Conservation (phyloP, 805 yeast genomes). For the Candida stauntonica region DNA sequence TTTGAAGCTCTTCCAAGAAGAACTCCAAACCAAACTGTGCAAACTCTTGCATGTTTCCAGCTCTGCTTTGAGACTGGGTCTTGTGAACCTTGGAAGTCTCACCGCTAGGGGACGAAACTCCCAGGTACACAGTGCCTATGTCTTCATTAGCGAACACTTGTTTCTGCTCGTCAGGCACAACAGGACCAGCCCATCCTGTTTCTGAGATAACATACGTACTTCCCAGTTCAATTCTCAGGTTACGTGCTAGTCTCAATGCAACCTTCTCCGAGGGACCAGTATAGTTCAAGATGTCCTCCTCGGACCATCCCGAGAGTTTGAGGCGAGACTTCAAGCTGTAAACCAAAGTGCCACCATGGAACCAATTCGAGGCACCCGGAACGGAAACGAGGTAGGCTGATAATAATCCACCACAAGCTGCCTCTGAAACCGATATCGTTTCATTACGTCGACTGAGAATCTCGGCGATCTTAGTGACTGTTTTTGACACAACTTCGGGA, state of each 20-base stretch:
- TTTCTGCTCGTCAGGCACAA: constrained; percentile 35
- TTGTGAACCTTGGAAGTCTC: constrained; percentile 41
- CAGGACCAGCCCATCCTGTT: constrained; percentile 86
- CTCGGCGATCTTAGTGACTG: constrained; percentile 55
- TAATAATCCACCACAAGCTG: constrained; percentile 85
- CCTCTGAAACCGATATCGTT: constrained; percentile 78
- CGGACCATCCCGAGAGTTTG: constrained; percentile 74
- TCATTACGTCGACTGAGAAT: constrained; percentile 48
- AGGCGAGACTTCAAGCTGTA: constrained; percentile 73
- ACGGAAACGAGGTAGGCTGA: constrained; percentile 77
- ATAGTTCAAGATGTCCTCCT: constrained; percentile 61
- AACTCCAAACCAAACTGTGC: constrained; percentile 64
- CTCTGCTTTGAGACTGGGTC: constrained; percentile 50
- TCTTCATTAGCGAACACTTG: constrained; percentile 29
- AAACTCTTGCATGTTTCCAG: constrained; percentile 70
- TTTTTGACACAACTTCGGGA: constrained; percentile 45
- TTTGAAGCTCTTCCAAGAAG: constrained; percentile 45
- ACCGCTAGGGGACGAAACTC: constrained; percentile 61
- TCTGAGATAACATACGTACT: constrained; percentile 79
- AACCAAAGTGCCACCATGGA: constrained; percentile 78
- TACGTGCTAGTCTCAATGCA: constrained; percentile 72
- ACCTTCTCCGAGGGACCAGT: constrained; percentile 81
- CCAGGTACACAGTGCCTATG: constrained; percentile 69
- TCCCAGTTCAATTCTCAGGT: constrained; percentile 74
- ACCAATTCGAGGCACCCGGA: constrained; percentile 82